phyloP scores from a whole-genome alignment of 2,329 filamentous ascomycete species.

The Diatrype stigma region DNA sequence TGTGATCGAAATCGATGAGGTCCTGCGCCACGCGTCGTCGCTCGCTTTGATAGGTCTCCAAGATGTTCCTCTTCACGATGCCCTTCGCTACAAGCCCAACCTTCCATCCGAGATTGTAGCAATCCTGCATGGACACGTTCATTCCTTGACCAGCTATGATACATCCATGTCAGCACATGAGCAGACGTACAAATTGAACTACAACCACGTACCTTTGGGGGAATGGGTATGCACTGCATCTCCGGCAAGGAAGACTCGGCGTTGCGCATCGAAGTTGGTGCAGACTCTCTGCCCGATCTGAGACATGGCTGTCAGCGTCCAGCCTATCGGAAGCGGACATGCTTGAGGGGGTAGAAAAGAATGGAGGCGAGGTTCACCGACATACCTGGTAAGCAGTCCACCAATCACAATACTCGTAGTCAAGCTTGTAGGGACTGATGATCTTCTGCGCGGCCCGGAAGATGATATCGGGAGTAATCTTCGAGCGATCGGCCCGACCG shows the following conservation, averaged over 20 bases:
- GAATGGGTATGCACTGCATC: constrained; percentile 71
- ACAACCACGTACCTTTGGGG: constrained; percentile 42
- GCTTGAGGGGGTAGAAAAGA: neutral
- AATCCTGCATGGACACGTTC: constrained; percentile 60
- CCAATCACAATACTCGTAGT: constrained; percentile 61
- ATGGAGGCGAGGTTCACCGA: neutral
- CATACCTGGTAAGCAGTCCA: constrained; percentile 61
- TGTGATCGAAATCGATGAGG: constrained; percentile 61
- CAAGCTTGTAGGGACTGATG: constrained; percentile 57
- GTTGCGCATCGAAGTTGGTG: neutral
- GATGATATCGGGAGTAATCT: constrained; percentile 42
- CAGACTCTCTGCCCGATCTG: constrained; percentile 50
- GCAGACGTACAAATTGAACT: neutral
- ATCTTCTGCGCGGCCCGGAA: constrained; percentile 54
- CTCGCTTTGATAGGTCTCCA: constrained; percentile 28
- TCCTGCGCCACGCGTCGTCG: constrained; percentile 50
- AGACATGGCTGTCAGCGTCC: constrained; percentile 33
- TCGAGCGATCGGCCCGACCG: constrained; percentile 38
- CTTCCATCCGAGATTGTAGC: constrained; percentile 56
- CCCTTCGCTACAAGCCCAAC: constrained; percentile 30
- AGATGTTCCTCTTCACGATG: constrained; percentile 35
- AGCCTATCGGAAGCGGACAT: too few species aligned
- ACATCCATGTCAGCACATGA: neutral
- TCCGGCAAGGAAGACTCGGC: constrained; percentile 38
- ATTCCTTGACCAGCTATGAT: constrained; percentile 58